Conservation (phyloP, 768 basidiomycete species). For the Leucosporidium yakuticum region DNA sequence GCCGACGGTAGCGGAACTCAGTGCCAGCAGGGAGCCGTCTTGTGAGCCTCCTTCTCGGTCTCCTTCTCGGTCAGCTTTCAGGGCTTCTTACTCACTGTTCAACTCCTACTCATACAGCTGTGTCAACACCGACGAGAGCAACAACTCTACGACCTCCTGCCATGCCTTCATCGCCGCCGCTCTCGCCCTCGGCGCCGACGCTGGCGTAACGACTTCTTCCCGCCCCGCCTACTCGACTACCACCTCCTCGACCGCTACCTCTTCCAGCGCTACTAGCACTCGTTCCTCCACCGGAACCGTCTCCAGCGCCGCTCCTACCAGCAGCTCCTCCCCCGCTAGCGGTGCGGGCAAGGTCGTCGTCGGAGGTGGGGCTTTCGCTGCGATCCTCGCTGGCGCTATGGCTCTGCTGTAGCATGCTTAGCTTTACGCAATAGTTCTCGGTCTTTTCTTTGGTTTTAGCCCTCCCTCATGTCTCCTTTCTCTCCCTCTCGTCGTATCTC, state of each 20-base stretch:
- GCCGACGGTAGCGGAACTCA: conserved; percentile 8
- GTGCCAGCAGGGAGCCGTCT: conserved; percentile 31
- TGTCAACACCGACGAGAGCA: conserved; percentile 24
- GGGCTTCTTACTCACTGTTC: background rate
- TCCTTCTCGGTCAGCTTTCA: background rate
- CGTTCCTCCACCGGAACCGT: too few relatives aligned
- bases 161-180: conserved; percentile 16
- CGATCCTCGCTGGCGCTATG: too few relatives aligned
- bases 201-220: conserved; percentile 21
- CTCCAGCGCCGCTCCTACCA: too few relatives aligned
- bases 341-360: too few relatives aligned
- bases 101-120: conserved; percentile 2
- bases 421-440: too few relatives aligned
- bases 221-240: background rate
- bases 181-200: conserved; percentile 15
- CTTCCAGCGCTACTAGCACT: background rate
- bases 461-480: too few relatives aligned
- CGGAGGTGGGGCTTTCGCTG: too few relatives aligned
- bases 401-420: too few relatives aligned
- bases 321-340: too few relatives aligned
- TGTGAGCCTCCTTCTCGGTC: conserved; percentile 3
- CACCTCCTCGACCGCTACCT: background rate
- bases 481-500: too few relatives aligned
- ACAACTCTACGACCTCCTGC: conserved; percentile 7
- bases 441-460: too few relatives aligned